Evolutionary conservation across 495 filamentous ascomycete species (phyloP).

Genomic region (Trypethelium eluteriae): DNA sequence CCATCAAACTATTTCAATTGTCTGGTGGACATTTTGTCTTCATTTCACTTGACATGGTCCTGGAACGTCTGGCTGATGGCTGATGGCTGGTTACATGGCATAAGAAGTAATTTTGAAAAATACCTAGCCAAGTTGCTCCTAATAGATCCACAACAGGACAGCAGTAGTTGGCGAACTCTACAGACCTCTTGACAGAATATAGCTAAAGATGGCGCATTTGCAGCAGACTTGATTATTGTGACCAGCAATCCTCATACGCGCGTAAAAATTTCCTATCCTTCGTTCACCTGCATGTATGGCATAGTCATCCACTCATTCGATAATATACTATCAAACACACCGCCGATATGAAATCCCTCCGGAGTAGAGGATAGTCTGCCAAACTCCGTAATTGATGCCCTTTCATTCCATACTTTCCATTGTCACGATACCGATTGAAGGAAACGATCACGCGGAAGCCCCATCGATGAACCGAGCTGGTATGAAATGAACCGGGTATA

Average conservation of each 20-base stretch:
- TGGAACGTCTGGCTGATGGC: too few relatives aligned
- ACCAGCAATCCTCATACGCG: not conserved
- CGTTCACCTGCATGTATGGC: not conserved
- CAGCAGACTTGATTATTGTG: not conserved
- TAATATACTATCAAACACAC: not conserved
- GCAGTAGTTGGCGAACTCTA: too few relatives aligned
- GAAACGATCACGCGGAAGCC: not conserved
- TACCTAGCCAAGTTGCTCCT: too few relatives aligned
- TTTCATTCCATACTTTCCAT: not conserved
- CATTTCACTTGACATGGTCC: not conserved
- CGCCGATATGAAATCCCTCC: not conserved
- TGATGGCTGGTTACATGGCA: too few relatives aligned
- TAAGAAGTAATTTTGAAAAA: too few relatives aligned
- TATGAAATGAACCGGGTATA: not conserved
- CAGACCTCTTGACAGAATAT: too few relatives aligned
- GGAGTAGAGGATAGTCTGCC: not conserved
- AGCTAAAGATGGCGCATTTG: too few relatives aligned
- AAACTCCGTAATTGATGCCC: not conserved
- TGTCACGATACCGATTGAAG: not conserved
- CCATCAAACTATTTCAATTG: not conserved
- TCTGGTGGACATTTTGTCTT: not conserved
- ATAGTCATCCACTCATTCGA: not conserved
- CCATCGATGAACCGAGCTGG: not conserved
- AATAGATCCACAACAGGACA: too few relatives aligned
- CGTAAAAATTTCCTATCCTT: not conserved